phyloP scores from a whole-genome alignment of 2,329 filamentous ascomycete species.

The Claviceps africana region DNA sequence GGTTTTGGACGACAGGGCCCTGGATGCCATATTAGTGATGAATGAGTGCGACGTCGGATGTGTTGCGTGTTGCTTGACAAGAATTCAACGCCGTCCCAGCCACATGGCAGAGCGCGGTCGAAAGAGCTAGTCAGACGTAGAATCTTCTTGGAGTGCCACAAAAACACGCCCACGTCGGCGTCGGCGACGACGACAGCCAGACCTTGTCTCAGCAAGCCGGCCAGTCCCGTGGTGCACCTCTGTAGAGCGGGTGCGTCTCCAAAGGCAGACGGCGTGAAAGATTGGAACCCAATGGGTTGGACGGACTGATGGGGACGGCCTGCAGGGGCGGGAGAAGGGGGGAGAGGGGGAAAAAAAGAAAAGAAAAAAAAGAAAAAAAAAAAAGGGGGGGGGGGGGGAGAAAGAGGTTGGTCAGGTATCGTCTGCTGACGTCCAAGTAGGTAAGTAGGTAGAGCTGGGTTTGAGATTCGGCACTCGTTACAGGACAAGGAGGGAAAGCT shows the following conservation, averaged over 20 bases:
- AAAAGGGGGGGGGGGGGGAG: too few species aligned
- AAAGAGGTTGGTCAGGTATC: too few species aligned
- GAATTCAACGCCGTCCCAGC: neutral
- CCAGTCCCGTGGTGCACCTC: neutral
- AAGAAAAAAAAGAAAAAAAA: too few species aligned
- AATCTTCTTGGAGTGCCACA: neutral
- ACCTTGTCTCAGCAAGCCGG: neutral
- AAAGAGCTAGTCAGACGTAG: neutral
- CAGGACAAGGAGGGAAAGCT: neutral
- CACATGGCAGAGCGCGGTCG: neutral
- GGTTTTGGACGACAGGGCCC: conserved; percentile 23
- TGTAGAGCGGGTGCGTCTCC: neutral
- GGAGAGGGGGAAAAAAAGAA: too few species aligned
- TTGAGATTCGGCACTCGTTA: neutral
- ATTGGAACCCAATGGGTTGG: neutral
- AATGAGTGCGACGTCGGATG: neutral
- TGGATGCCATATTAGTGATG: conserved; percentile 38
- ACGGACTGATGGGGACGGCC: neutral
- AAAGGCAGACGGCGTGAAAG: neutral
- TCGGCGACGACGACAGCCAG: neutral
- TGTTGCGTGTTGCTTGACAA: conserved; percentile 1
- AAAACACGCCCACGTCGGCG: neutral
- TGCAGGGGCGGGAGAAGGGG: too few species aligned
- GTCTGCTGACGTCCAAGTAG: neutral
- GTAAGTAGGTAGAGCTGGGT: neutral